Conservation (phyloP, 371 early-diverging fungal genomes). For the Blastocladiella emersonii region DNA sequence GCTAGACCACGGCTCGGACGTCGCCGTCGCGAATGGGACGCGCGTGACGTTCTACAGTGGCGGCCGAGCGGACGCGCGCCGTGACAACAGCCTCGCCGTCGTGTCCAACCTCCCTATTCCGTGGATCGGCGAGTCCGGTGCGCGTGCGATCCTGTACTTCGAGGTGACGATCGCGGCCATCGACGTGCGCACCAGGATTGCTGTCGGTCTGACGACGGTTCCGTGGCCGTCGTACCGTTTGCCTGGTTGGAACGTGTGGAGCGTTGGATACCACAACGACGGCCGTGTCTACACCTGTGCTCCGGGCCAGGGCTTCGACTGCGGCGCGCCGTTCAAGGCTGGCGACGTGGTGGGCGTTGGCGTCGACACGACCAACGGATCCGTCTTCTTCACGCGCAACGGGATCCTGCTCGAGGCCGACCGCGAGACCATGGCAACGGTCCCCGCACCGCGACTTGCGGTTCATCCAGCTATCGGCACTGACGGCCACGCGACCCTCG, state of each 20-base stretch:
- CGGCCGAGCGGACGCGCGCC: too few species aligned
- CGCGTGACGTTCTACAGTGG: too few species aligned
- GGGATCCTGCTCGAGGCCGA: neutral
- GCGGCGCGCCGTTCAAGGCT: slow-evolving; percentile 6
- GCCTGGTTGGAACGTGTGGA: slow-evolving; percentile 11
- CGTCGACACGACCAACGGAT: neutral
- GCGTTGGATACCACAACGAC: slow-evolving; percentile 11
- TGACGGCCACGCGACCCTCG: too few species aligned
- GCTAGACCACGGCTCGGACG: too few species aligned
- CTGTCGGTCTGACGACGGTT: slow-evolving; percentile 9
- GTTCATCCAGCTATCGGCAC: too few species aligned
- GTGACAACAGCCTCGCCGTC: neutral
- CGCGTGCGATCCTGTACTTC: slow-evolving; percentile 13
- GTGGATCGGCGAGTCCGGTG: slow-evolving; percentile 1
- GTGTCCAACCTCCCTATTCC: neutral
- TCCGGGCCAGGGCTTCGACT: neutral
- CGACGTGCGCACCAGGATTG: neutral
- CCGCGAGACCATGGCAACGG: too few species aligned
- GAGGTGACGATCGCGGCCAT: too few species aligned
- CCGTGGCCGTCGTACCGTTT: slow-evolving; percentile 11
- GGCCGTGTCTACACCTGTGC: slow-evolving; percentile 1
- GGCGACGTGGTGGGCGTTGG: slow-evolving; percentile 13
- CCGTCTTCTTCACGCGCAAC: slow-evolving; percentile 11
- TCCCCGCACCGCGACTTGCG: too few species aligned
- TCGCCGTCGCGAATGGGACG: too few species aligned